A percentile compares a stretch with the other conserved stretches of the same genome.
Conservation (phyloP, 2,329 filamentous ascomycete genomes). For the Cytospora mali region DNA sequence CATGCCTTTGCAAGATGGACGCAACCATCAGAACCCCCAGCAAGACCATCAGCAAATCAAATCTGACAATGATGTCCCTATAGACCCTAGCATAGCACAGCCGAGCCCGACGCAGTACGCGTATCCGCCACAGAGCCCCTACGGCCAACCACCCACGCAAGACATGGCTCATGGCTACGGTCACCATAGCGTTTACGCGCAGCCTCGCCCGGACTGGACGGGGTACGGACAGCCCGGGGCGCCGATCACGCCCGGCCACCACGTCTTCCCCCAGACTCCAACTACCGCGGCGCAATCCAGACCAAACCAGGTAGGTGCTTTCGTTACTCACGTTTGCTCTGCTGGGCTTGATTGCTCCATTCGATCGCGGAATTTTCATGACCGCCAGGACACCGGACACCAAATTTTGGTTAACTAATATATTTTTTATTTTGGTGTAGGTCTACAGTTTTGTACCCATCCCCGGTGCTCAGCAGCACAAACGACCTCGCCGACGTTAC, state of each 20-base stretch:
- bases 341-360: background rate
- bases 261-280: slow-evolving; percentile 57
- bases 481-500: slow-evolving; percentile 88
- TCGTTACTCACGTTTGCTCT: background rate
- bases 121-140: slow-evolving; percentile 58
- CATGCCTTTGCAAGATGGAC: slow-evolving; percentile 80
- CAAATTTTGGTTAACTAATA: slow-evolving; percentile 39
- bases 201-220: slow-evolving; percentile 72
- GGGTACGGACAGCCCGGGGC: slow-evolving; percentile 59
- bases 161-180: slow-evolving; percentile 82
- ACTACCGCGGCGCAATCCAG: slow-evolving; percentile 58
- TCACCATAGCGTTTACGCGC: slow-evolving; percentile 64
- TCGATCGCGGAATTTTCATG: slow-evolving; percentile 15
- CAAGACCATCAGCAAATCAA: slow-evolving; percentile 71
- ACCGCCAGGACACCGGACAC: slow-evolving; percentile 39
- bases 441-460: slow-evolving; percentile 99
- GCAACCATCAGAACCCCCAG: slow-evolving; percentile 70
- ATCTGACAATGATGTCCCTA: slow-evolving; percentile 96
- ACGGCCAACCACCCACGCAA: slow-evolving; percentile 72
- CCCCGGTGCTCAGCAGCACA: slow-evolving; percentile 94
- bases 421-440: slow-evolving; percentile 56
- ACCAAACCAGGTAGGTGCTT: slow-evolving; percentile 62
- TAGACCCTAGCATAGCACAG: slow-evolving; percentile 97
- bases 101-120: slow-evolving; percentile 72
- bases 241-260: slow-evolving; percentile 54